phyloP scores from a whole-genome alignment of 202 grass and related monocot genomes.

The Tripidium arundinaceum region DNA sequence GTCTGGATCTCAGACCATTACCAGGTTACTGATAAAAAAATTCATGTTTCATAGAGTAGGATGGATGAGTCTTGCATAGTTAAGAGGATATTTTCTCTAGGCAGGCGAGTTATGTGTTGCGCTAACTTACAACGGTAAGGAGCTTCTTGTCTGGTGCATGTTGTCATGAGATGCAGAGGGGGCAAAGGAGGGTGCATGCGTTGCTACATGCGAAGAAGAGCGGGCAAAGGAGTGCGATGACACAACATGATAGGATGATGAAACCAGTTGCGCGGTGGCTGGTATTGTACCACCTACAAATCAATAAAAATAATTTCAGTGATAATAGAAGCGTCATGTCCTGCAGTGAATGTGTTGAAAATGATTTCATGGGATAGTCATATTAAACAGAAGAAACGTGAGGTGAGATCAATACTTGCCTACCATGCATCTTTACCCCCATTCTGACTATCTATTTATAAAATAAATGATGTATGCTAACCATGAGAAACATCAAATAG shows the following conservation, averaged over 20 bases:
- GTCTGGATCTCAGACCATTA: too few relatives aligned
- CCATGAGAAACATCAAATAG: background rate
- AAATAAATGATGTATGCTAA: background rate
- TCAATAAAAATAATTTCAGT: background rate
- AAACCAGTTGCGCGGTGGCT: conserved; percentile 67
- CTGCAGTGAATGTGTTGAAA: background rate
- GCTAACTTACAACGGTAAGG: conserved; percentile 30
- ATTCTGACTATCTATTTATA: background rate
- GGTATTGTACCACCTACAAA: conserved; percentile 74
- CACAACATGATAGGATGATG: conserved; percentile 69
- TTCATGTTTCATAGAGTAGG: background rate
- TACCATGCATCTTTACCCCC: background rate
- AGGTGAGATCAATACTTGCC: background rate
- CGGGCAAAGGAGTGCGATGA: conserved; percentile 44
- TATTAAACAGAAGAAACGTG: background rate
- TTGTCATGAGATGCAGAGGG: conserved; percentile 26
- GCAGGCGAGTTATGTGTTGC: background rate
- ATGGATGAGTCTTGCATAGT: background rate
- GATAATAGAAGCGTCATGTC: background rate
- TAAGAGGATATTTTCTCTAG: background rate
- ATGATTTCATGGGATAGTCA: background rate
- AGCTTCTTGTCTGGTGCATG: conserved; percentile 61
- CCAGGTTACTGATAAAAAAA: too few relatives aligned
- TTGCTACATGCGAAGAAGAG: conserved; percentile 19
- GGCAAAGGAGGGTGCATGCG: conserved; percentile 28